phyloP scores from a whole-genome alignment of 768 basidiomycete species.

The Russula sp. region DNA sequence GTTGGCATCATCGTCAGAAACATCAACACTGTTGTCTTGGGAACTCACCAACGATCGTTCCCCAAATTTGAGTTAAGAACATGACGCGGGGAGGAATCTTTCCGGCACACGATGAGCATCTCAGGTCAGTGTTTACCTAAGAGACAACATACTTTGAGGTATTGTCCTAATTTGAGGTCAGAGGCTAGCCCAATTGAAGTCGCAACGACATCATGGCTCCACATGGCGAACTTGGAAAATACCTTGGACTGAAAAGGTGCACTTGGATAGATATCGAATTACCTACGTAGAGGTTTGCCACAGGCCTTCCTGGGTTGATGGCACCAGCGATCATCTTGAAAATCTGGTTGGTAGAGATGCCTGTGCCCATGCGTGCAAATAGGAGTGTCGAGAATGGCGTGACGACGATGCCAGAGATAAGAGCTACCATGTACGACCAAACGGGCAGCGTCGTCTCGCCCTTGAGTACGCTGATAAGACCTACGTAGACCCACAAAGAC shows the following conservation, averaged over 20 bases:
- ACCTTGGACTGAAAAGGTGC: neutral
- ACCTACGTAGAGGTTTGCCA: conserved; percentile 59
- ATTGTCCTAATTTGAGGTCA: conserved; percentile 52
- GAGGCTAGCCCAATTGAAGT: conserved; percentile 46
- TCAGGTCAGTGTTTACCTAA: neutral
- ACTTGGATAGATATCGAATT: neutral
- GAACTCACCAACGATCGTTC: conserved; percentile 44
- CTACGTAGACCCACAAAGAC: neutral
- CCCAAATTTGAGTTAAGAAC: conserved; percentile 60
- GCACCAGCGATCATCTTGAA: conserved; percentile 61
- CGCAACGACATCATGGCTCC: conserved; percentile 54
- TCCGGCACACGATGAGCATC: conserved; percentile 16
- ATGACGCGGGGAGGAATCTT: conserved; percentile 63
- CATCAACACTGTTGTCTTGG: neutral
- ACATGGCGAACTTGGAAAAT: conserved; percentile 49
- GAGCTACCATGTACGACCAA: conserved; percentile 54
- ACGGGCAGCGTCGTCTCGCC: conserved; percentile 56
- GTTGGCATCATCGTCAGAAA: neutral
- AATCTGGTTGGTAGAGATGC: conserved; percentile 50
- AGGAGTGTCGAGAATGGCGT: conserved; percentile 52
- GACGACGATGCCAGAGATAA: conserved; percentile 39
- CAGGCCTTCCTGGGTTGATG: conserved; percentile 54
- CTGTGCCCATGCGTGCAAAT: conserved; percentile 53
- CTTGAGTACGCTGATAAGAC: conserved; percentile 37
- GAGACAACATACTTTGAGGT: conserved; percentile 26